Conservation (phyloP, 2,329 filamentous ascomycete genomes). For the Aspergillus udagawae region DNA sequence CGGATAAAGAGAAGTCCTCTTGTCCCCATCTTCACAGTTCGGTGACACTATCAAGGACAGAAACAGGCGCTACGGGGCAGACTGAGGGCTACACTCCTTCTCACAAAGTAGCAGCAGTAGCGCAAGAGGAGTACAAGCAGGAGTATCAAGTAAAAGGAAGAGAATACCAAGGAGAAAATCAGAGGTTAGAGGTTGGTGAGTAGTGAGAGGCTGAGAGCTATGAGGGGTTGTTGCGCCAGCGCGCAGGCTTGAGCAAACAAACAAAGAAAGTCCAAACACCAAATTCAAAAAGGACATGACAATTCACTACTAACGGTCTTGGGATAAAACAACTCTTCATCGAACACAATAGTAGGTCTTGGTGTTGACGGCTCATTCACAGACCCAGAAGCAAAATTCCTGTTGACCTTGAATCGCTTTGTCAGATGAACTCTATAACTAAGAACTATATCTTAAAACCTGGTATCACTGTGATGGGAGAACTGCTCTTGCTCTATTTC, state of each 20-base stretch:
- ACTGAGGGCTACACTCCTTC: background rate
- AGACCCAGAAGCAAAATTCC: background rate
- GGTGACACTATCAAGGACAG: background rate
- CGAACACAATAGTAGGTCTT: background rate
- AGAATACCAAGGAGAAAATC: background rate
- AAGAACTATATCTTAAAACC: background rate
- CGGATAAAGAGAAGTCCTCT: constrained; percentile 13
- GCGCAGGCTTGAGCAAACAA: background rate
- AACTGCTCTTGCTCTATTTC: constrained; percentile 5
- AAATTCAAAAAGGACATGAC: background rate
- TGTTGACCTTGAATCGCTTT: background rate
- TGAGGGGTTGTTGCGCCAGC: background rate
- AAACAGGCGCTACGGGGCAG: background rate
- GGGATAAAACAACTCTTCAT: background rate
- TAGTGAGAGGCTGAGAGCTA: background rate
- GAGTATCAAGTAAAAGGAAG: background rate
- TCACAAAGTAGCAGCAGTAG: background rate
- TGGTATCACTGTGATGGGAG: background rate
- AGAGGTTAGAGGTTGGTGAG: background rate
- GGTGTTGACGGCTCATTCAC: background rate
- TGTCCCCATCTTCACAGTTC: constrained; percentile 11
- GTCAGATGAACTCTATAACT: background rate
- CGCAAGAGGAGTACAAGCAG: background rate
- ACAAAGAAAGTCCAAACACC: background rate
- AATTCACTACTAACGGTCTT: background rate